phyloP scores from a whole-genome alignment of 1,284 basidiomycete species.

The Cryptococcus sp. region DNA sequence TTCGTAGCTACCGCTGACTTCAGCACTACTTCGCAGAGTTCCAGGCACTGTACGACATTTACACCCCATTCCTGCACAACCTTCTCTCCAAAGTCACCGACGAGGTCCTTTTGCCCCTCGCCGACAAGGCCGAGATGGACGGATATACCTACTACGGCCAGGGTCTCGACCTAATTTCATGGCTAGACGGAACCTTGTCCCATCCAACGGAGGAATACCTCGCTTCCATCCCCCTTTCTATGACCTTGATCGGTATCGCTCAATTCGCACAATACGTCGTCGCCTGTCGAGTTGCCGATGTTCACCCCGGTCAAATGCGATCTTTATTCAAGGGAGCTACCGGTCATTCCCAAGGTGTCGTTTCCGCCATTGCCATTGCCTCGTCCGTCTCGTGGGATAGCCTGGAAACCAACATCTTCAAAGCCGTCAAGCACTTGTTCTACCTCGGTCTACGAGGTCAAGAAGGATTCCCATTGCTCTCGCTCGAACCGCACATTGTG shows the following conservation, averaged over 20 bases:
- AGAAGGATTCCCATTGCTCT: conserved; percentile 88
- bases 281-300: conserved; percentile 65
- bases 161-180: conserved; percentile 76
- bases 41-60: conserved; percentile 83
- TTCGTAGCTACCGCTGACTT: conserved; percentile 15
- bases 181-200: conserved; percentile 68
- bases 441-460: conserved; percentile 90
- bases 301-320: conserved; percentile 76
- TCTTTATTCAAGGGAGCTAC: conserved; percentile 76
- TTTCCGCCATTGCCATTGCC: conserved; percentile 83
- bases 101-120: conserved; percentile 69
- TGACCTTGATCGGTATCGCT: conserved; percentile 92
- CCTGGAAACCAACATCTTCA: conserved; percentile 69
- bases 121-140: conserved; percentile 56
- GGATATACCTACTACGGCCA: conserved; percentile 68
- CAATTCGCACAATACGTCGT: conserved; percentile 91
- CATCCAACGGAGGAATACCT: conserved; percentile 83
- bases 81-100: conserved; percentile 64
- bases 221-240: conserved; percentile 89
- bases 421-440: conserved; percentile 88
- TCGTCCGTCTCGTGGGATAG: conserved; percentile 72
- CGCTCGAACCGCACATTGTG: conserved; percentile 82
- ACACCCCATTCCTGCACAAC: conserved; percentile 74
- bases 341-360: conserved; percentile 94
- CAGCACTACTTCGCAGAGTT: conserved; percentile 92